Evolutionary conservation across 176 grass and related monocot species (phyloP).

Genomic region (Eleusine coracana): DNA sequence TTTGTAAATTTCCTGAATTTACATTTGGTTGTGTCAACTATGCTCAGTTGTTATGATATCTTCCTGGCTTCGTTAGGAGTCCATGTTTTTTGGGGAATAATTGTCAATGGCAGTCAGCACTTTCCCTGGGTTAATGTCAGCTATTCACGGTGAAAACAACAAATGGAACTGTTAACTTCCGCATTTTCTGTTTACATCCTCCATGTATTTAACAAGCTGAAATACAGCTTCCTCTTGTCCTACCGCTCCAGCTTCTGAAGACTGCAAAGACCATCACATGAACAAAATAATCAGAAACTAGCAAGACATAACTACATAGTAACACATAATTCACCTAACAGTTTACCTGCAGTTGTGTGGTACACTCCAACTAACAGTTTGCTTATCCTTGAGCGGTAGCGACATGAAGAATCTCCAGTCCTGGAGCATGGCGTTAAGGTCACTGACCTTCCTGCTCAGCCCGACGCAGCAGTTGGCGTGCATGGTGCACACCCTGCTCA

Average conservation of each 20-base stretch:
- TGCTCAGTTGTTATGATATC: neutral
- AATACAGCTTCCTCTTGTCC: neutral
- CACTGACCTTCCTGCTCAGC: constrained; percentile 55
- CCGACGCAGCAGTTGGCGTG: constrained; percentile 88
- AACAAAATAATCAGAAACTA: constrained; percentile 14
- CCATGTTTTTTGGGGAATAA: neutral
- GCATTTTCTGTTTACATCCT: neutral
- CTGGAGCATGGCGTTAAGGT: constrained; percentile 63
- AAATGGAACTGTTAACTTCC: neutral
- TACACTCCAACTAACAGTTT: constrained; percentile 47
- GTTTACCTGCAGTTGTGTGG: constrained; percentile 69
- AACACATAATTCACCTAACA: neutral
- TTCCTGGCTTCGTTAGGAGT: neutral
- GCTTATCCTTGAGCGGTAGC: constrained; percentile 4
- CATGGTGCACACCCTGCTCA: constrained; percentile 65
- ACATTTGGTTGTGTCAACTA: neutral
- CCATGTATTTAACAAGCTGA: neutral
- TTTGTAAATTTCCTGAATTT: neutral
- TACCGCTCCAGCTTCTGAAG: constrained; percentile 29
- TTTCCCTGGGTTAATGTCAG: neutral
- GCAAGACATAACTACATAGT: neutral
- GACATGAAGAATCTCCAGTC: constrained; percentile 77
- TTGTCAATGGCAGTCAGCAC: neutral
- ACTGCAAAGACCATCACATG: constrained; percentile 27
- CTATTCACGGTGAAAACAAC: constrained; percentile 17